Conservation (phyloP, 2,329 filamentous ascomycete species). For the Scytalidium sp. region DNA sequence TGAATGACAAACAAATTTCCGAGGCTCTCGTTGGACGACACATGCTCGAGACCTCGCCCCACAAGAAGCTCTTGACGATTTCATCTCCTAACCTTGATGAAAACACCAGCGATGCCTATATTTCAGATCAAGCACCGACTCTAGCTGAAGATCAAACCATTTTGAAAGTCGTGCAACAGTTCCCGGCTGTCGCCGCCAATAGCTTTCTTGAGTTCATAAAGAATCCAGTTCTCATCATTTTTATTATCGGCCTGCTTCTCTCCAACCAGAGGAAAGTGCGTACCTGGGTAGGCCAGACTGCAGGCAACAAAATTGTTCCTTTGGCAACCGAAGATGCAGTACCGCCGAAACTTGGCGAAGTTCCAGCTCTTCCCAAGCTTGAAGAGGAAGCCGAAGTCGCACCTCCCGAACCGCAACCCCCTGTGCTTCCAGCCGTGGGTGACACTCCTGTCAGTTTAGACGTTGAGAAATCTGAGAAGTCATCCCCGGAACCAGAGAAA, state of each 20-base stretch:
- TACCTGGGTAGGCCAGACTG: constrained; percentile 28
- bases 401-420: not conserved
- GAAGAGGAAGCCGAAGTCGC: constrained; percentile 5
- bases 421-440: constrained; percentile 5
- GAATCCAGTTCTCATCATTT: constrained; percentile 39
- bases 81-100: constrained; percentile 29
- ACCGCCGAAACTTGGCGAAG: constrained; percentile 11
- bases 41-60: constrained; percentile 47
- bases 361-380: constrained; percentile 7
- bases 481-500: constrained; percentile 23
- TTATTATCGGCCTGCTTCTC: constrained; percentile 30
- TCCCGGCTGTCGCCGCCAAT: constrained; percentile 48
- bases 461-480: not conserved
- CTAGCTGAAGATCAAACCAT: constrained; percentile 34
- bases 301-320: constrained; percentile 1
- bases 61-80: constrained; percentile 42
- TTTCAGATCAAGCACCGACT: constrained; percentile 15
- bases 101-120: constrained; percentile 1
- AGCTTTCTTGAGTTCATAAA: constrained; percentile 53
- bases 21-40: constrained; percentile 71
- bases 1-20: constrained; percentile 45
- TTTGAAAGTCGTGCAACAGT: constrained; percentile 45
- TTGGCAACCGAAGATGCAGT: constrained; percentile 15
- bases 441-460: not conserved
- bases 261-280: constrained; percentile 20